Evolutionary conservation across 257 asterid species (phyloP).

Genomic region (Paulownia fortunei): DNA sequence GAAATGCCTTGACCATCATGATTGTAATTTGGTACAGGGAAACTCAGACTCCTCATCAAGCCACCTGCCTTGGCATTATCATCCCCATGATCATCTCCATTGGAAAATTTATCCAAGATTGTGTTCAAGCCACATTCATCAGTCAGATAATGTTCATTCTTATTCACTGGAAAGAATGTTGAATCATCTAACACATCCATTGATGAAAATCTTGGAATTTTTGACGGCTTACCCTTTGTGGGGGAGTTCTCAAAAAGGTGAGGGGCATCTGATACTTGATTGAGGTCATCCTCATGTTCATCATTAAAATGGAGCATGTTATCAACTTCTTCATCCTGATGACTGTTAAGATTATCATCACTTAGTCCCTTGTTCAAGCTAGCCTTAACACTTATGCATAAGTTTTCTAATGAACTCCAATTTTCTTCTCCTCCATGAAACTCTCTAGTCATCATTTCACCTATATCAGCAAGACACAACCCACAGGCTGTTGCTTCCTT

Average conservation of each 20-base stretch:
- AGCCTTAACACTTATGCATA: constrained; percentile 54
- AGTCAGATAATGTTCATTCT: background rate
- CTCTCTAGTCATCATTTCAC: constrained; percentile 74
- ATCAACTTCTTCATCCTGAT: constrained; percentile 38
- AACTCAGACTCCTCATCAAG: constrained; percentile 63
- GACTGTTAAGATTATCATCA: constrained; percentile 5
- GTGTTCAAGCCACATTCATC: constrained; percentile 24
- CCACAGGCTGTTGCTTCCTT: constrained; percentile 60
- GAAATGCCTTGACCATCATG: constrained; percentile 45
- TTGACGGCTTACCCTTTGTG: too few species aligned
- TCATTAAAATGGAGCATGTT: too few species aligned
- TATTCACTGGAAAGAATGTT: too few species aligned
- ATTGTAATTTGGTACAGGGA: constrained; percentile 44
- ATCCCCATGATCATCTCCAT: background rate
- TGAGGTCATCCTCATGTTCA: too few species aligned
- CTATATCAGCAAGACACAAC: constrained; percentile 67
- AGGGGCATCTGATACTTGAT: too few species aligned
- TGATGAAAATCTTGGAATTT: too few species aligned
- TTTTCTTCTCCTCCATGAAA: constrained; percentile 54
- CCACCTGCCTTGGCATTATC: constrained; percentile 31
- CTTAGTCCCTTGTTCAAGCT: constrained; percentile 22
- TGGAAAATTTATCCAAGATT: background rate
- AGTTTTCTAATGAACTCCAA: constrained; percentile 57
- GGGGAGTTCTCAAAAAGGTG: too few species aligned
- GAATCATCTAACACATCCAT: constrained; percentile 31